Conservation (phyloP, 2,329 filamentous ascomycete species). For the Phaeosphaeriaceae sp. region DNA sequence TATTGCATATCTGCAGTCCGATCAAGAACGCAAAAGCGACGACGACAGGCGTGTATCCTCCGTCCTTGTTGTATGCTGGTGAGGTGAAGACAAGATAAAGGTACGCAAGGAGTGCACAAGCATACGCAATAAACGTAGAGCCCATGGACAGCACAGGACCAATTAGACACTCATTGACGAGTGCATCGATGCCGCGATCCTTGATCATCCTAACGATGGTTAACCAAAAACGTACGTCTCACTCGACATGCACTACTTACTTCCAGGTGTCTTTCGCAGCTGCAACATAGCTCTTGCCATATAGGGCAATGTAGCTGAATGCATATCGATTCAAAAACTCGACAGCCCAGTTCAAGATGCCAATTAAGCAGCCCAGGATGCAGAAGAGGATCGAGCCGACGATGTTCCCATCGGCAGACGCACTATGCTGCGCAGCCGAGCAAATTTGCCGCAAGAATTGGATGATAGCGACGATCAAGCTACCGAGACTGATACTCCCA, state of each 20-base stretch:
- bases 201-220: conserved; percentile 73
- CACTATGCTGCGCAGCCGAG: conserved; percentile 74
- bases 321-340: conserved; percentile 91
- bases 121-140: conserved; percentile 81
- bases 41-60: conserved; percentile 75
- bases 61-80: conserved; percentile 75
- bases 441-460: conserved; percentile 83
- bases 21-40: conserved; percentile 88
- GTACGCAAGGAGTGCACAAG: conserved; percentile 81
- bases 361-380: conserved; percentile 76
- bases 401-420: conserved; percentile 71
- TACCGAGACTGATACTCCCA: conserved; percentile 87
- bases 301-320: conserved; percentile 90
- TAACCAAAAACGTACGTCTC: conserved; percentile 10
- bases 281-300: conserved; percentile 85
- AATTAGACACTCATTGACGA: conserved; percentile 85
- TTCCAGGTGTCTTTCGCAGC: conserved; percentile 89
- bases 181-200: conserved; percentile 85
- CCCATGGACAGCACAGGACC: conserved; percentile 71
- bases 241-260: conserved; percentile 45
- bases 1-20: conserved; percentile 85
- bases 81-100: conserved; percentile 84
- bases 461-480: conserved; percentile 83
- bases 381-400: conserved; percentile 73
- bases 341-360: conserved; percentile 81